These are phyloP conservation scores for Dimocarpus longan DNA, from an alignment of 345 rosid genomes.

Conservation along the genomic window DNA sequence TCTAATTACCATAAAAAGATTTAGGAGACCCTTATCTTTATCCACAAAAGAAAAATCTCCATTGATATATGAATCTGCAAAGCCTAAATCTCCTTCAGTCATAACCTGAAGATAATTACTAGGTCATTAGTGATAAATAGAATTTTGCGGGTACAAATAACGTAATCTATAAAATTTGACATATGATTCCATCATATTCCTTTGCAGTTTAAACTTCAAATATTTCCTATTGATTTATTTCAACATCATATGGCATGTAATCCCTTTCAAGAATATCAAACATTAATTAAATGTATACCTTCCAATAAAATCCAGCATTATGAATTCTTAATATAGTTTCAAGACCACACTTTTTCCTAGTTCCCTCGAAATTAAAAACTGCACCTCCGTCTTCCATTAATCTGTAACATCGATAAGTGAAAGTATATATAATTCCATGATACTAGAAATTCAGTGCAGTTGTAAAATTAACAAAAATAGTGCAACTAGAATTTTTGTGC, in stretches of 20 bases:
- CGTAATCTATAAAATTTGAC: not conserved
- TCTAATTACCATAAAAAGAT: too few species aligned
- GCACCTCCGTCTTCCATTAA: slow-evolving; percentile 90
- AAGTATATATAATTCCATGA: not conserved
- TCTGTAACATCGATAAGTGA: slow-evolving; percentile 31
- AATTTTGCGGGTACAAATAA: not conserved
- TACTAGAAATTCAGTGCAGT: too few species aligned
- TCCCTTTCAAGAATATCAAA: slow-evolving; percentile 29
- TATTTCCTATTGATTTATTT: slow-evolving; percentile 30
- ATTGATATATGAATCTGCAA: too few species aligned
- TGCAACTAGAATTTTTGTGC: too few species aligned
- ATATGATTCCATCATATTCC: not conserved
- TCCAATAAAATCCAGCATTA: slow-evolving; percentile 87
- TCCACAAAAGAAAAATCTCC: too few species aligned
- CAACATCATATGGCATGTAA: not conserved
- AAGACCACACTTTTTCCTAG: slow-evolving; percentile 39
- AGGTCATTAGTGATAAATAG: slow-evolving; percentile 6
- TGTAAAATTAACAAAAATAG: too few species aligned
- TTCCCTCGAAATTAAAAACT: slow-evolving; percentile 64
- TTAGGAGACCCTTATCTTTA: too few species aligned
- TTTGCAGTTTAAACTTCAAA: slow-evolving; percentile 44
- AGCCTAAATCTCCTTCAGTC: slow-evolving; percentile 28
- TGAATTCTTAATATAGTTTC: slow-evolving; percentile 62
- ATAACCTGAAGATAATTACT: slow-evolving; percentile 51
- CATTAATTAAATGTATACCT: slow-evolving; percentile 42